A percentile compares a stretch with the other conserved stretches of the same genome.
Evolutionary conservation across 305 asterid species (phyloP).

Genomic region (Fraxinus ornus): DNA sequence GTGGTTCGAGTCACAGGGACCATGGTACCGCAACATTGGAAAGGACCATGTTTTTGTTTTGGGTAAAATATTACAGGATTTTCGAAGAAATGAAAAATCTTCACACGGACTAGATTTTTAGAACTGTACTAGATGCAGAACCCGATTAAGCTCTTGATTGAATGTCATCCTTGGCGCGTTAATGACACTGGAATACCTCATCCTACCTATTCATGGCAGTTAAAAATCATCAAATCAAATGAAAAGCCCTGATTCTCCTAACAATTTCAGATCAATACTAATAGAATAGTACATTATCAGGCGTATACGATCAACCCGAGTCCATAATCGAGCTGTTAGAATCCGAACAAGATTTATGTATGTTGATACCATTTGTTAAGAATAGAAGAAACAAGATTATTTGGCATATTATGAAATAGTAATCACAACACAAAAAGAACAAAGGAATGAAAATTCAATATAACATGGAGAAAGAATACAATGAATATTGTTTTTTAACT

Average conservation of each 20-base stretch:
- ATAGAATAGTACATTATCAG: conserved; percentile 49
- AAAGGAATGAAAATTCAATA: too few relatives aligned
- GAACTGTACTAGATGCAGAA: conserved; percentile 68
- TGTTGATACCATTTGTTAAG: too few relatives aligned
- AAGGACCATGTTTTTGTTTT: conserved; percentile 63
- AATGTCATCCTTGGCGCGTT: conserved; percentile 59
- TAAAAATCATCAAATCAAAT: conserved; percentile 28
- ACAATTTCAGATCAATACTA: conserved; percentile 46
- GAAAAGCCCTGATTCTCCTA: conserved; percentile 34
- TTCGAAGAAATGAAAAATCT: conserved; percentile 38
- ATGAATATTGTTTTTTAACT: too few relatives aligned
- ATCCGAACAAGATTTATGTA: too few relatives aligned
- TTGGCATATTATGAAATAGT: too few relatives aligned
- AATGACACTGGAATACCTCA: conserved; percentile 50
- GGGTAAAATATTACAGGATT: conserved; percentile 45
- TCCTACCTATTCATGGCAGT: conserved; percentile 47
- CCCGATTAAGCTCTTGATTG: conserved; percentile 61
- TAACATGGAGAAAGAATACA: too few relatives aligned
- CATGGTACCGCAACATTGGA: conserved; percentile 57
- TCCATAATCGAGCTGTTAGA: conserved; percentile 28
- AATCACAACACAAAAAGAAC: too few relatives aligned
- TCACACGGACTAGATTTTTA: conserved; percentile 62
- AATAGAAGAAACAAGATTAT: too few relatives aligned
- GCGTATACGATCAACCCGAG: conserved; percentile 46
- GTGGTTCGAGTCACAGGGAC: conserved; percentile 52